Percentiles rank a stretch among this genome's conserved stretches.
Evolutionary conservation across 805 yeast species (phyloP).

Genomic region (Hanseniaspora meyeri): DNA sequence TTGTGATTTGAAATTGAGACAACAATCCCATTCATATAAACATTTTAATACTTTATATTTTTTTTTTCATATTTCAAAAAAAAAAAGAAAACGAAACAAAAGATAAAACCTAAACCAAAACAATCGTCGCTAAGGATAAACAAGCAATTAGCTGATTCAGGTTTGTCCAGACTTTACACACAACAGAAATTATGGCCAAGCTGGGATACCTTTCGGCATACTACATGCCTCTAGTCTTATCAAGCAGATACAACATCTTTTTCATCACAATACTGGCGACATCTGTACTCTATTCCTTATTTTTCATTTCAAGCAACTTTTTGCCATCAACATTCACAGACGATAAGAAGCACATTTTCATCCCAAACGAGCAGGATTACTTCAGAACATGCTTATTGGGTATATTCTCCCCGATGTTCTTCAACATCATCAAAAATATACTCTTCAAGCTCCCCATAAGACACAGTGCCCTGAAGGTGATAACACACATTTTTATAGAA

Average conservation of each 20-base stretch:
- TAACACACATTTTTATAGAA: slow-evolving; percentile 25
- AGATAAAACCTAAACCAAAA: too few relatives aligned
- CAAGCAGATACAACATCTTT: slow-evolving; percentile 22
- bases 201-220: slow-evolving; percentile 24
- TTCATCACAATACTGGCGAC: slow-evolving; percentile 15
- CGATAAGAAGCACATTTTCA: slow-evolving; percentile 19
- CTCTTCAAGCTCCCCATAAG: slow-evolving; percentile 23
- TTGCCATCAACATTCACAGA: slow-evolving; percentile 19
- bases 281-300: slow-evolving; percentile 16
- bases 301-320: slow-evolving; percentile 20
- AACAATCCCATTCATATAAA: too few relatives aligned
- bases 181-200: slow-evolving; percentile 20
- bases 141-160: too few relatives aligned
- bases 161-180: too few relatives aligned
- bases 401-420: slow-evolving; percentile 27
- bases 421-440: slow-evolving; percentile 24
- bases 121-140: too few relatives aligned
- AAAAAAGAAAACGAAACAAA: too few relatives aligned
- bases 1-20: too few relatives aligned
- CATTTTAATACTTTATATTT: too few relatives aligned
- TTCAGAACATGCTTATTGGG: slow-evolving; percentile 30
- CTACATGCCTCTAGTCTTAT: slow-evolving; percentile 28
- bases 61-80: too few relatives aligned
- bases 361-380: slow-evolving; percentile 31
- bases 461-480: slow-evolving; percentile 16